phyloP scores from a whole-genome alignment of 2,329 filamentous ascomycete genomes.

The Lasiodiplodia sp. region DNA sequence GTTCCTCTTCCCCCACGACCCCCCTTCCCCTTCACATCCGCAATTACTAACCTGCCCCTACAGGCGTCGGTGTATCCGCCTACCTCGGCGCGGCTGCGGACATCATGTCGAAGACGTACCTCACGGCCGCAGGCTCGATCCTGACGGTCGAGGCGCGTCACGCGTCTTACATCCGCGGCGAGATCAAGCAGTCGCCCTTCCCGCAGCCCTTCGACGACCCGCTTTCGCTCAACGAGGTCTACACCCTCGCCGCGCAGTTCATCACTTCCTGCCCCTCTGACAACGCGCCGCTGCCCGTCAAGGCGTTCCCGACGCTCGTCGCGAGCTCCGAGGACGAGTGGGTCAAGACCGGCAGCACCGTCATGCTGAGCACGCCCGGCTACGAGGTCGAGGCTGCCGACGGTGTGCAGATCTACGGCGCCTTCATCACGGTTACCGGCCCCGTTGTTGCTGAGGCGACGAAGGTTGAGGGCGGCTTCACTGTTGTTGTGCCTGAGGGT shows the following conservation, averaged over 20 bases:
- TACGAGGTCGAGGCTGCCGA: conserved; percentile 32
- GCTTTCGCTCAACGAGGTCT: conserved; percentile 65
- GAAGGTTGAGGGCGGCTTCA: conserved; percentile 36
- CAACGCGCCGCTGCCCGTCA: conserved; percentile 66
- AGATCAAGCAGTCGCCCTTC: conserved; percentile 57
- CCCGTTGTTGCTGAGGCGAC: conserved; percentile 42
- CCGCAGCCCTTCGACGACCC: conserved; percentile 68
- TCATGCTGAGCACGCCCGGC: conserved; percentile 38
- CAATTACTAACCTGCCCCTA: not conserved
- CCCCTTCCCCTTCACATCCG: not conserved
- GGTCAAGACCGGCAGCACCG: conserved; percentile 32
- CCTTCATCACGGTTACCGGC: conserved; percentile 50
- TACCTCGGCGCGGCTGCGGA: conserved; percentile 69
- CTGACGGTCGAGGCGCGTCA: conserved; percentile 71
- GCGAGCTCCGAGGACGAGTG: conserved; percentile 22
- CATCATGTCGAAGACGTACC: conserved; percentile 64
- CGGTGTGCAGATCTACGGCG: conserved; percentile 41
- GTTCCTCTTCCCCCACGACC: not conserved
- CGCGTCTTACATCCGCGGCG: conserved; percentile 65
- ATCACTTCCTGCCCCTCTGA: conserved; percentile 64
- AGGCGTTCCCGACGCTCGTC: conserved; percentile 63
- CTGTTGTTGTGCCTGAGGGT: conserved; percentile 40
- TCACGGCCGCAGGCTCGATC: conserved; percentile 68
- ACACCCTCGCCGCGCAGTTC: conserved; percentile 69
- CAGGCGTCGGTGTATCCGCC: conserved; percentile 62